Evolutionary conservation across 106 monocot species (phyloP), one percentile per base, ranked within the genome.

Genomic region (Posidonia australis): DNA sequence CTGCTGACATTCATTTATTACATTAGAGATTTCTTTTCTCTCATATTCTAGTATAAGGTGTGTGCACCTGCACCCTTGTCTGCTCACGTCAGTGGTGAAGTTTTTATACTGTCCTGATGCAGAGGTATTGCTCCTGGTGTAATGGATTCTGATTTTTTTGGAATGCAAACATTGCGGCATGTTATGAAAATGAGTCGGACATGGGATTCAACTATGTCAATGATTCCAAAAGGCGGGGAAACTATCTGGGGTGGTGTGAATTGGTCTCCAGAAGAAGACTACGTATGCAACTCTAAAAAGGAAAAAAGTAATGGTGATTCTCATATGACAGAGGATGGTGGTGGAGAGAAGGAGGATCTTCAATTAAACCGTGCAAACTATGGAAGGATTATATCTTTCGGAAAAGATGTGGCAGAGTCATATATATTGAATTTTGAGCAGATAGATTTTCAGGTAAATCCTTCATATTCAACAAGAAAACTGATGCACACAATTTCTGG

Each of bases 151-250:
- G 98, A 99, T 53, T 79, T 81, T 26, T 70, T 99, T 70, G 91
- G 90, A 29, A 66, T 99, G 43, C 98, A 90, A 32, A 99, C 98
- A 1, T 78, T 99, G 52, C 82, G 80, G 16, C 85, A 99, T 76
- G 71, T 85, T 28, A 99, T 99, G 91, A 82, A 85, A 27, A 99
- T 99, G 91, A 91, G 85, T 26, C 85, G 98, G 11, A 99, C 98
- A 46, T 99, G 98, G 98, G 98, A 99, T 74, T 82, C 98, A 68
- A 88, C 98, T 4, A 83, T 99, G 87, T 99, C 98, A 21, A 99
- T 99, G 98, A 79, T 99, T 72, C 91, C 90, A 27, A 99, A 91
- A 81, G 98, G 98, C 52, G 98, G 98, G 28, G 91, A 91, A 29
- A 91, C 98, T 14, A 99, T 99, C 41, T 99, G 98, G 98, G 98